A percentile compares a stretch with the other conserved stretches of the same genome.
These are phyloP conservation scores for Neurospora hispaniola DNA, from an alignment of 495 filamentous ascomycete genomes.

Conservation along the genomic window DNA sequence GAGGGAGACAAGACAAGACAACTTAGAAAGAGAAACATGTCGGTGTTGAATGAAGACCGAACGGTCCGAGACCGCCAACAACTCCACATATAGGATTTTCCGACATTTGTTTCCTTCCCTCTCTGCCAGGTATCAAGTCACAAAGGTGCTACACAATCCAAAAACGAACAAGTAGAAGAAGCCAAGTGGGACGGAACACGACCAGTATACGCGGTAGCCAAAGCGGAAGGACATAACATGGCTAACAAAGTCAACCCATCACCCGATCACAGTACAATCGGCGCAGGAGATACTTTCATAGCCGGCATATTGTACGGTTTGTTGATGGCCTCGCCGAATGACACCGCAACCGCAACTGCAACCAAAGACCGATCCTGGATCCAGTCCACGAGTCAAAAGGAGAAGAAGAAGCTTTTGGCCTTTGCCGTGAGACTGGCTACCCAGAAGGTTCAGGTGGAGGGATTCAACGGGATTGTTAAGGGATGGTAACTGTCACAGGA, in stretches of 20 bases:
- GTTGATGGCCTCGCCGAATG: constrained; percentile 15
- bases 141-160: too few relatives aligned
- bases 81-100: not conserved
- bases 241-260: constrained; percentile 4
- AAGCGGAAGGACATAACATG: not conserved
- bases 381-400: constrained; percentile 32
- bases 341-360: not conserved
- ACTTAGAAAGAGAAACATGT: not conserved
- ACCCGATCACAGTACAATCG: constrained; percentile 42
- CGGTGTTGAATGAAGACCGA: not conserved
- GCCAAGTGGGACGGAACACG: not conserved
- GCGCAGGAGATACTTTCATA: constrained; percentile 68
- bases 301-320: constrained; percentile 58
- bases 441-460: constrained; percentile 55
- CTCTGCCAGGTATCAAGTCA: too few relatives aligned
- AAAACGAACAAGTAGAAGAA: not conserved
- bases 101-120: not conserved
- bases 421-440: constrained; percentile 61
- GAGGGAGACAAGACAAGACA: not conserved
- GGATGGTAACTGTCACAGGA: not conserved
- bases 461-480: constrained; percentile 38
- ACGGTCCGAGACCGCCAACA: not conserved
- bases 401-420: constrained; percentile 28
- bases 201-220: not conserved
- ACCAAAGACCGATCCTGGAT: not conserved